Conservation (phyloP, 2,329 filamentous ascomycete genomes). For the Colletotrichum sp. region DNA sequence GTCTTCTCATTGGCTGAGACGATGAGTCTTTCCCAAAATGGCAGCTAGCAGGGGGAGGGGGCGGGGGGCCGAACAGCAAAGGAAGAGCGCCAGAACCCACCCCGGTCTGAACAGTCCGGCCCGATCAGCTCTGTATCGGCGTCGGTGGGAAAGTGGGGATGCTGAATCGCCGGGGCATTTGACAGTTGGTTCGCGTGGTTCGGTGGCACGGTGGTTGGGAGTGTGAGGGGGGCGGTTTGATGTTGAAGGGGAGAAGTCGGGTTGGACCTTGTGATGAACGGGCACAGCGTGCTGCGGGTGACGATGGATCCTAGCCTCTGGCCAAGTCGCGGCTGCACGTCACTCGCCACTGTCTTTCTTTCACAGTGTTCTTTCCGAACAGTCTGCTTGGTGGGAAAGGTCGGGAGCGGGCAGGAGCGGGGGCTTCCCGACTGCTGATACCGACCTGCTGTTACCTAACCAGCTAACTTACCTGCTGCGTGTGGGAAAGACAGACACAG, state of each 20-base stretch:
- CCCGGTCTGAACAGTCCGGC: slow-evolving; percentile 6
- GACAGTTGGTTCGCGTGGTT: background rate
- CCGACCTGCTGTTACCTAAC: background rate
- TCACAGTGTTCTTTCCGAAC: background rate
- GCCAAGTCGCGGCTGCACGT: background rate
- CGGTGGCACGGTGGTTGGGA: background rate
- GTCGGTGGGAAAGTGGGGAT: slow-evolving; percentile 12
- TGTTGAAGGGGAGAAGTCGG: background rate
- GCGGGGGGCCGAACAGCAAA: background rate
- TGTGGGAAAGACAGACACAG: background rate
- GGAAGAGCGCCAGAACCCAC: background rate
- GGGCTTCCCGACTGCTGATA: background rate
- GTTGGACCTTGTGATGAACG: background rate
- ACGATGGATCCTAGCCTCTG: background rate
- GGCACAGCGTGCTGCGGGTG: background rate
- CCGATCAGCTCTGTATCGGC: background rate
- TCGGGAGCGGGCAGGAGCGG: background rate
- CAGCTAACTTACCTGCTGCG: no score
- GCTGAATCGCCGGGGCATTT: background rate
- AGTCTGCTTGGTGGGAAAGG: background rate
- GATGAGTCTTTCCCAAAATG: background rate
- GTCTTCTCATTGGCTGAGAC: background rate
- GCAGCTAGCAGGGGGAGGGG: background rate
- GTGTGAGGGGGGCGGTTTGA: background rate
- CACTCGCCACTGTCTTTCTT: background rate